Base-by-base conservation (phyloP, 2,329 filamentous ascomycete genomes). In the Colletotrichum kahawae region DNA sequence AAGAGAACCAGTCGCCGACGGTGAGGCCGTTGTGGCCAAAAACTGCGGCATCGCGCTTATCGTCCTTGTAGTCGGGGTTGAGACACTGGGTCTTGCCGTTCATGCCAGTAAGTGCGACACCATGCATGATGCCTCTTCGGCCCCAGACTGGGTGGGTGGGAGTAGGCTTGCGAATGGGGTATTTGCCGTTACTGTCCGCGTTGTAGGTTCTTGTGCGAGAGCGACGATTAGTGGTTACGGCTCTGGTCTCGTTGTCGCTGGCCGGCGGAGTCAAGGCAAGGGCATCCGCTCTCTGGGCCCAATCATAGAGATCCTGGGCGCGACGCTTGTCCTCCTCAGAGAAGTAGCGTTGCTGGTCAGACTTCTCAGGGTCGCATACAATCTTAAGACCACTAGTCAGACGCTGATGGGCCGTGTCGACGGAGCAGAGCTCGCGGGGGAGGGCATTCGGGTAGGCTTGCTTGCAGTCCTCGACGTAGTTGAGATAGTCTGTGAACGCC, bases 1-100 rank as follows among this genome's bases (percentile, higher is more conserved):
- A 84, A 0, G 90, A 89, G 85, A 86, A 92, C 90, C 90, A 92
- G 36, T 87, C 78, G 16, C 85, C 85, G 4, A 82, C 78, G 0
- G 4, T 31, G 7, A 86, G 78, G 4, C 80, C 80, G 77, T 86
- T 87, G 77, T 84, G 75, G 10, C 81, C 74, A 13, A 65, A 21
- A 2, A 33, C 24, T 0, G 36, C 43, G 16, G 63, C 63, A 2
- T 24, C 13, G 24, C 38, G 63, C 43, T 66, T 21, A 12, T 60
- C 9, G 18, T 14, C 3, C 8, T 13, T 5, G 60, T 27, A 63
- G 33, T 34, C 29, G 4, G 13, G 33, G 14, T 63, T 24, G 7
- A 63, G 13, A 12, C 60, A 63, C 21, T 14, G 60, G 1, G 33
- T 63, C 16, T 63, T 63, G n/a, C 34, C 60, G 5, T 63, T 36